These are phyloP conservation scores for Hibiscus tridactylites DNA, from an alignment of 345 rosid species.

Conservation along the genomic window DNA sequence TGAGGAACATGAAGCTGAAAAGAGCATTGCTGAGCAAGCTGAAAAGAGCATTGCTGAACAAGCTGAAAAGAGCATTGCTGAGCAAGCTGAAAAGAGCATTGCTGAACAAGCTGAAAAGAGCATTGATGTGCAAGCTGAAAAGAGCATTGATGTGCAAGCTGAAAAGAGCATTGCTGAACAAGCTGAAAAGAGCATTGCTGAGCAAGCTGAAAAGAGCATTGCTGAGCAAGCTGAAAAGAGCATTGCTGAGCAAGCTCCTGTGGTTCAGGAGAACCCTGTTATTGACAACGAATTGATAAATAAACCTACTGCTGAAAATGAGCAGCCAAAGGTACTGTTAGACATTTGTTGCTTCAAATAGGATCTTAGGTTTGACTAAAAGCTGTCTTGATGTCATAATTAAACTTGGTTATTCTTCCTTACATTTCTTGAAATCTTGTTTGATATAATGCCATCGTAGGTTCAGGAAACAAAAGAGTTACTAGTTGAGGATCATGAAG, in stretches of 20 bases:
- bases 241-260: slow-evolving; percentile 1
- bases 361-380: neutral
- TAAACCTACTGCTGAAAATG: neutral
- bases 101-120: too few relatives aligned
- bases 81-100: too few relatives aligned
- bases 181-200: too few relatives aligned
- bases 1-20: neutral
- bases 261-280: slow-evolving; percentile 50
- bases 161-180: neutral
- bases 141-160: too few relatives aligned
- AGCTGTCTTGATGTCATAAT: neutral
- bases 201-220: too few relatives aligned
- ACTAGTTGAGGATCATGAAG: slow-evolving; percentile 34
- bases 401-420: neutral
- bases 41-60: too few relatives aligned
- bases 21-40: neutral
- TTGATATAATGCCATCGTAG: slow-evolving; percentile 16
- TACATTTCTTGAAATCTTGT: neutral
- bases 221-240: too few relatives aligned
- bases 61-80: too few relatives aligned
- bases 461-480: slow-evolving; percentile 35
- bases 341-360: neutral
- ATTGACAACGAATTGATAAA: slow-evolving; percentile 41
- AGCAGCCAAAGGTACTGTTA: slow-evolving; percentile 11
- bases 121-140: too few relatives aligned